phyloP scores from a whole-genome alignment of 2,329 filamentous ascomycete genomes.

The Cryphonectria nitschkei region DNA sequence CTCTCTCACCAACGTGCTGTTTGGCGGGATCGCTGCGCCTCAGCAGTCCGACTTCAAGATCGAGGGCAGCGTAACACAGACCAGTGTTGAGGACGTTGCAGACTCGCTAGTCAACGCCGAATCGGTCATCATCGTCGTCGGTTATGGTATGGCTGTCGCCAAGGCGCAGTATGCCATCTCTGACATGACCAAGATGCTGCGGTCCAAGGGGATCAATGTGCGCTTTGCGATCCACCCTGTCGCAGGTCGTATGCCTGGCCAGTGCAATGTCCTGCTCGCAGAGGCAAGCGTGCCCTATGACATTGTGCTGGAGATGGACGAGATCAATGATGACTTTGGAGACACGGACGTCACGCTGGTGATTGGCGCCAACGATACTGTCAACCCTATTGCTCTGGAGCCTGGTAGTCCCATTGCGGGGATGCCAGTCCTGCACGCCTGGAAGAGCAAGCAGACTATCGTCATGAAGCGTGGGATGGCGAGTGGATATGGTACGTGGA shows the following conservation, averaged over 20 bases:
- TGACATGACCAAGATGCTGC: slow-evolving; percentile 75
- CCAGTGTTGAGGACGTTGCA: slow-evolving; percentile 78
- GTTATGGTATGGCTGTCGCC: slow-evolving; percentile 92
- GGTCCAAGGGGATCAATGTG: slow-evolving; percentile 77
- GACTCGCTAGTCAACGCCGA: slow-evolving; percentile 77
- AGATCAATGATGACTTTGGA: slow-evolving; percentile 90
- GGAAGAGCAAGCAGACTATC: slow-evolving; percentile 92
- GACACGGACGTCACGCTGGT: slow-evolving; percentile 87
- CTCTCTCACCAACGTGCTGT: slow-evolving; percentile 85
- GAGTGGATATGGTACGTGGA: slow-evolving; percentile 74
- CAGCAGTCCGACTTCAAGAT: slow-evolving; percentile 71
- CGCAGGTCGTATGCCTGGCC: slow-evolving; percentile 88
- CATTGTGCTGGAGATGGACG: slow-evolving; percentile 92
- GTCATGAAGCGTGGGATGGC: slow-evolving; percentile 94
- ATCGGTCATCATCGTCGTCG: slow-evolving; percentile 86
- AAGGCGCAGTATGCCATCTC: slow-evolving; percentile 92
- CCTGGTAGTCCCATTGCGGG: slow-evolving; percentile 83
- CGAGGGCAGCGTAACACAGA: slow-evolving; percentile 78
- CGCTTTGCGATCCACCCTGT: slow-evolving; percentile 91
- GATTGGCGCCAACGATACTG: slow-evolving; percentile 90
- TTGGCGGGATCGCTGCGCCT: slow-evolving; percentile 75
- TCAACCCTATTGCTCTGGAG: slow-evolving; percentile 87
- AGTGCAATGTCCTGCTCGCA: slow-evolving; percentile 88
- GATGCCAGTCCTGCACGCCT: slow-evolving; percentile 90
- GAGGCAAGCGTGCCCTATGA: slow-evolving; percentile 90